A percentile compares a stretch with the other conserved stretches of the same genome.
Conservation (phyloP, 2,329 filamentous ascomycete genomes). For the Cladosporium sp. region DNA sequence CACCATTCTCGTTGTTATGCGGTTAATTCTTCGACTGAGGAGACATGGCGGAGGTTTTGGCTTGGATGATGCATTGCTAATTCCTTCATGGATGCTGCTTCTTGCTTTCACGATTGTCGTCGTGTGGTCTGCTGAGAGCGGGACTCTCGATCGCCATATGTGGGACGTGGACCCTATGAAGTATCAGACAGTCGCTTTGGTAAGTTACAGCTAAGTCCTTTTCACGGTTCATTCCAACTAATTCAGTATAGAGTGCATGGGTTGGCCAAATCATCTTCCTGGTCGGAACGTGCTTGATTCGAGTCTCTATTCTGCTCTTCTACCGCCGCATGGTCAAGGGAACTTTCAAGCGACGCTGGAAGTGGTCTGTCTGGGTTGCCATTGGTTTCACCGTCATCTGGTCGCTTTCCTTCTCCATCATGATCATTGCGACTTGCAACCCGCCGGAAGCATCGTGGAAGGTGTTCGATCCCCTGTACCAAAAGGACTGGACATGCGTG, state of each 20-base stretch:
- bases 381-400: slow-evolving; percentile 39
- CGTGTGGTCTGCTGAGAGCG: not conserved
- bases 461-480: slow-evolving; percentile 15
- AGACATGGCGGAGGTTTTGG: slow-evolving; percentile 20
- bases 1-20: slow-evolving; percentile 20
- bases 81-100: slow-evolving; percentile 6
- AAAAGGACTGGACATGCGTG: slow-evolving; percentile 24
- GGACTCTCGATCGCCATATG: slow-evolving; percentile 10
- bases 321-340: slow-evolving; percentile 38
- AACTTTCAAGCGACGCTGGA: slow-evolving; percentile 33
- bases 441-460: slow-evolving; percentile 19
- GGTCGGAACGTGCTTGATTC: slow-evolving; percentile 29
- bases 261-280: slow-evolving; percentile 32
- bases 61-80: slow-evolving; percentile 9
- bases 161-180: slow-evolving; percentile 1
- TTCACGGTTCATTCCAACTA: not conserved
- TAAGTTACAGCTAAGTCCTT: not conserved
- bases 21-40: slow-evolving; percentile 21
- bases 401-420: slow-evolving; percentile 33
- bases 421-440: slow-evolving; percentile 17
- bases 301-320: slow-evolving; percentile 37
- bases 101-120: slow-evolving; percentile 5
- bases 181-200: slow-evolving; percentile 7
- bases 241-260: slow-evolving; percentile 23
- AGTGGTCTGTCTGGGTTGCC: slow-evolving; percentile 33